Base-by-base conservation (phyloP, 768 basidiomycete species). In the Jaapia argillacea region DNA sequence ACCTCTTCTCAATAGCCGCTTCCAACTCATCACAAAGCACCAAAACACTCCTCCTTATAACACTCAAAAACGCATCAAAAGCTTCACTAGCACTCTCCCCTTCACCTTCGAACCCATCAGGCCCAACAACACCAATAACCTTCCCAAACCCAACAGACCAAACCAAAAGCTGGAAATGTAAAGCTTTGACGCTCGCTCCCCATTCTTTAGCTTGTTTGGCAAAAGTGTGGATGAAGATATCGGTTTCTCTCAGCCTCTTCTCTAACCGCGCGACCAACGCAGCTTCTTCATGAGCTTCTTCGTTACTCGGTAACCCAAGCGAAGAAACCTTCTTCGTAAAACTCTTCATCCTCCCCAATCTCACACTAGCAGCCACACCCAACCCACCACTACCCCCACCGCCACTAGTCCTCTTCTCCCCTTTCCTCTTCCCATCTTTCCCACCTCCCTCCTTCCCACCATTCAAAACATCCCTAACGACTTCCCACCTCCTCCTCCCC, bases 381-480 rank as follows among this genome's bases (percentile, higher is more conserved):
- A 77, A 62, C 36, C 63, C 43, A 48, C 56, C 55, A 49, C 64
- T 62, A 58, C 72, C 60, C 12, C 60, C 54, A 35, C 58, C 58
- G 42, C 63, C 64, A 51, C 67, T 60, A 57, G 55, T 60, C 59
- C 58, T 65, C 56, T 31, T 56, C 54, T 49, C 55, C 10, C 47
- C 45, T 38, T 46, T 48, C 45, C 50, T 51, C 28, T 43, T 46
- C 35, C 33, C 4, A 62, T 54, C 3, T 58, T 66, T 0, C 55
- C 47, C 28, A 66, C 62, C 45, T 63, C 68, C 56, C 62, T 61
- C 27, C 62, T 68, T n/a, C 64, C 57, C 1, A 41, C 45, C 54
- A 21, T 51, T 65, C 31, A 90, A 67, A 26, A 86, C 82, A 50
- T 81, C 81, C 50, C 79, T 81, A 5, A 91, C 78, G 28, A 89